A percentile compares a stretch with the other conserved stretches of the same genome.
These are phyloP conservation scores for Termitomyces heimii DNA, from an alignment of 768 basidiomycete species.

Conservation along the genomic window DNA sequence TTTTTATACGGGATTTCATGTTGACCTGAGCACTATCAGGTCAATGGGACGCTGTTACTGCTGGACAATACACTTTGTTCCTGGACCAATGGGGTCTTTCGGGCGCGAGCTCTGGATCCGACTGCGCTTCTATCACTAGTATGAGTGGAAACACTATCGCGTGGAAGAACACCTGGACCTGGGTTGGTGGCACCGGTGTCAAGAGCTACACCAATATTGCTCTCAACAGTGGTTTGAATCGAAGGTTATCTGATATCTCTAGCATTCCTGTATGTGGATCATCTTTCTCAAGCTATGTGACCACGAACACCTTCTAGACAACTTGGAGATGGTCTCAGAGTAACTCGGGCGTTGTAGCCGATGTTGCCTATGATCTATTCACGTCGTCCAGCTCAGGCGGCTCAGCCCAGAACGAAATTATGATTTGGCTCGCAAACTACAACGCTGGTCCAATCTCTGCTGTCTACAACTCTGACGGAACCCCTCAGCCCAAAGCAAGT, in stretches of 20 bases:
- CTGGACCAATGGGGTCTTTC: conserved; percentile 42
- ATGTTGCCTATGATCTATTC: conserved; percentile 63
- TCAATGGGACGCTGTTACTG: conserved; percentile 44
- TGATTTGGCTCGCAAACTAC: conserved; percentile 62
- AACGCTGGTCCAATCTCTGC: conserved; percentile 54
- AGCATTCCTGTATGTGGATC: conserved; percentile 44
- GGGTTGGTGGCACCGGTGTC: conserved; percentile 45
- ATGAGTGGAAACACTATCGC: conserved; percentile 33
- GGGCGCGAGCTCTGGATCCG: conserved; percentile 39
- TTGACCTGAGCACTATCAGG: conserved; percentile 20
- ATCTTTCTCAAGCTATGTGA: background rate
- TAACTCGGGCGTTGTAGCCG: conserved; percentile 37
- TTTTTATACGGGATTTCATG: background rate
- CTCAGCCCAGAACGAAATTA: conserved; percentile 42
- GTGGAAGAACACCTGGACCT: conserved; percentile 51
- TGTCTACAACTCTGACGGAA: conserved; percentile 37
- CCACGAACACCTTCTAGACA: conserved; percentile 25
- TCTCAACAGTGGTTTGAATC: conserved; percentile 43
- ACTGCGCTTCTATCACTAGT: conserved; percentile 43
- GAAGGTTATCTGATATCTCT: conserved; percentile 45
- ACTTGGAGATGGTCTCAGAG: conserved; percentile 53
- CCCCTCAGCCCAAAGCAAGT: conserved; percentile 38
- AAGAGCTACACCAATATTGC: conserved; percentile 61
- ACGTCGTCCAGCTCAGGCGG: conserved; percentile 47
- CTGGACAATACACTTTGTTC: conserved; percentile 41